Conservation (phyloP, 495 filamentous ascomycete genomes). For the Chaetomidium leptoderma region DNA sequence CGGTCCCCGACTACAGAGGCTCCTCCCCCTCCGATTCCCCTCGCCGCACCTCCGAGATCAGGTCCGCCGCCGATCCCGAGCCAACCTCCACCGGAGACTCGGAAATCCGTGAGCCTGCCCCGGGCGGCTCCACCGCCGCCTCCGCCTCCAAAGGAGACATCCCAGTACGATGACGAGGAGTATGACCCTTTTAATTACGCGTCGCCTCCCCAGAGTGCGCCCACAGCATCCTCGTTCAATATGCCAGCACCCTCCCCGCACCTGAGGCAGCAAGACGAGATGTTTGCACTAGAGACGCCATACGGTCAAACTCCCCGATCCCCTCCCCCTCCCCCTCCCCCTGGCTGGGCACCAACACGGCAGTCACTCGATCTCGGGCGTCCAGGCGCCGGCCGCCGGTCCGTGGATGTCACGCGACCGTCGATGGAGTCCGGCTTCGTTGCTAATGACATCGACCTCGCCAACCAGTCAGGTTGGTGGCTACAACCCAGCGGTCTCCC, state of each 20-base stretch:
- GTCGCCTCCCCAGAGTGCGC: slow-evolving; percentile 34
- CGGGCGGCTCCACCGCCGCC: slow-evolving; percentile 64
- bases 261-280: slow-evolving; percentile 26
- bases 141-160: slow-evolving; percentile 46
- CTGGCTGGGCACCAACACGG: slow-evolving; percentile 45
- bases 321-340: slow-evolving; percentile 46
- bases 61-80: slow-evolving; percentile 58
- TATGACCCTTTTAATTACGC: slow-evolving; percentile 72
- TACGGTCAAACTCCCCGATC: slow-evolving; percentile 37
- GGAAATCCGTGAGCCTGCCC: slow-evolving; percentile 63
- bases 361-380: slow-evolving; percentile 69
- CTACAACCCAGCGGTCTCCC: slow-evolving; percentile 67
- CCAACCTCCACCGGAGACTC: slow-evolving; percentile 46
- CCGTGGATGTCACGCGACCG: slow-evolving; percentile 60
- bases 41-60: slow-evolving; percentile 42
- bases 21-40: slow-evolving; percentile 45
- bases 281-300: slow-evolving; percentile 24
- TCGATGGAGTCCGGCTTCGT: slow-evolving; percentile 74
- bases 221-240: slow-evolving; percentile 42
- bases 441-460: slow-evolving; percentile 80
- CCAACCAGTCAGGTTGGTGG: slow-evolving; percentile 75
- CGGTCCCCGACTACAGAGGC: slow-evolving; percentile 46
- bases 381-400: slow-evolving; percentile 53
- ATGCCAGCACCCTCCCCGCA: slow-evolving; percentile 49
- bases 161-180: slow-evolving; percentile 56